These are phyloP conservation scores for Rhizoclosmatium globosum DNA, from an alignment of 192 early-diverging fungal species.

Conservation along the genomic window DNA sequence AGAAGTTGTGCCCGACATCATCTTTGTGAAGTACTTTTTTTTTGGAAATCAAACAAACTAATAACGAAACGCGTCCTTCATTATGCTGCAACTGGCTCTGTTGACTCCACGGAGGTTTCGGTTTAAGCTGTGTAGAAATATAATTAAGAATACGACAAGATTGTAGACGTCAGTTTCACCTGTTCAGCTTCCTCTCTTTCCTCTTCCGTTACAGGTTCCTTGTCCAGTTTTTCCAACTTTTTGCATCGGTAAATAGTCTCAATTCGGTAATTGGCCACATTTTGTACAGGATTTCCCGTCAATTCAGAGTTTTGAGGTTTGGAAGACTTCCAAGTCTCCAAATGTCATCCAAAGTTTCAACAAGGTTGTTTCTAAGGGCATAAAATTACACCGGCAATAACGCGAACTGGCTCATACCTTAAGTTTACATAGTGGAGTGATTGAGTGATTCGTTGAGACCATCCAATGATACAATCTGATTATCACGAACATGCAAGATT, in stretches of 20 bases:
- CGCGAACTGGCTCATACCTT: constrained; percentile 35
- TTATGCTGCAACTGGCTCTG: background rate
- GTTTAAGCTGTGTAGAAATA: constrained; percentile 16
- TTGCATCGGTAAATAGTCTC: constrained; percentile 54
- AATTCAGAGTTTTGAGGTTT: constrained; percentile 52
- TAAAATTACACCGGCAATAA: background rate
- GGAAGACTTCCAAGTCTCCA: constrained; percentile 46
- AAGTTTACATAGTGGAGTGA: constrained; percentile 59
- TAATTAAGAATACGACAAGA: background rate
- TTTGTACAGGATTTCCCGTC: constrained; percentile 57
- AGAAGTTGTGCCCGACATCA: background rate
- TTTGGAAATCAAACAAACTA: background rate
- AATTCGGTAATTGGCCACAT: constrained; percentile 57
- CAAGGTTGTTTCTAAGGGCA: constrained; percentile 51
- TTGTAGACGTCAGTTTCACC: constrained; percentile 5
- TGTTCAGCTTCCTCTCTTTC: constrained; percentile 61
- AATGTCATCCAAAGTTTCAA: constrained; percentile 52
- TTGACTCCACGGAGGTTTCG: background rate
- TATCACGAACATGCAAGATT: constrained; percentile 58
- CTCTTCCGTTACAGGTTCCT: constrained; percentile 60
- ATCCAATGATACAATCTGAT: constrained; percentile 50
- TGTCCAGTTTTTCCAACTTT: constrained; percentile 62
- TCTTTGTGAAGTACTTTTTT: constrained; percentile 13
- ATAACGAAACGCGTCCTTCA: background rate
- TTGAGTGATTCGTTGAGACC: constrained; percentile 34